Base-by-base conservation (phyloP, 352 stramenopile genomes). In the Phytophthora chlamydospora region DNA sequence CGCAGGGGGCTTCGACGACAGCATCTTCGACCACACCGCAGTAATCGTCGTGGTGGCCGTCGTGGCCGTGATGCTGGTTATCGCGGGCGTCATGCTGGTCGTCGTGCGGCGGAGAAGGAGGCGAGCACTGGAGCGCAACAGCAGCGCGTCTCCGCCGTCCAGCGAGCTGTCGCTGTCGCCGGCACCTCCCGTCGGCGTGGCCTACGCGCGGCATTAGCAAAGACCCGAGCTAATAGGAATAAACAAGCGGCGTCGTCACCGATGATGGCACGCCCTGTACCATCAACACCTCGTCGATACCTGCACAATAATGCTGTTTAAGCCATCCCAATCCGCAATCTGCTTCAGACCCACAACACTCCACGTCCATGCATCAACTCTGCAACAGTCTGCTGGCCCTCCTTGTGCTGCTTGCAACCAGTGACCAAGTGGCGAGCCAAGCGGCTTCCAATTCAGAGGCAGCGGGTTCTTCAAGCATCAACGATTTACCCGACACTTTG, bases 41-140 rank as follows among this genome's bases (percentile, higher is more conserved):
- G 62, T 69, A 21, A 41, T 67, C 19, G 31, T 56, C 11, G 45
- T 71, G 7, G n/a, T 67, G 27, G 36, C 17, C 0, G 43, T 67
- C 17, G 62, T 71, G 43, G 42, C 6, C 2, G 24, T 67, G 2
- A 24, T 66, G 17, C 45, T 71, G 6, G 21, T 33, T 17, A 41
- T 71, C 19, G 57, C 49, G 12, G 56, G n/a, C 5, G 33, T 44
- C 17, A 54, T 71, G 38, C 13, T 71, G 17, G 44, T 71, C 2
- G 49, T 71, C 34, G 56, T 35, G 39, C 47, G 62, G 16, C 35
- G 32, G 34, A 31, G 56, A 21, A 44, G 62, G 27, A 64, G 31
- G 53, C 55, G 32, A 58, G 49, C 62, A 10, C 27, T 71, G 16
- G 48, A 71, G 19, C 62, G 62, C n/a, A 70, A 52, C 29, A 66